Evolutionary conservation across 2,329 filamentous ascomycete species (phyloP).

Genomic region (Furcasterigmium sp.): DNA sequence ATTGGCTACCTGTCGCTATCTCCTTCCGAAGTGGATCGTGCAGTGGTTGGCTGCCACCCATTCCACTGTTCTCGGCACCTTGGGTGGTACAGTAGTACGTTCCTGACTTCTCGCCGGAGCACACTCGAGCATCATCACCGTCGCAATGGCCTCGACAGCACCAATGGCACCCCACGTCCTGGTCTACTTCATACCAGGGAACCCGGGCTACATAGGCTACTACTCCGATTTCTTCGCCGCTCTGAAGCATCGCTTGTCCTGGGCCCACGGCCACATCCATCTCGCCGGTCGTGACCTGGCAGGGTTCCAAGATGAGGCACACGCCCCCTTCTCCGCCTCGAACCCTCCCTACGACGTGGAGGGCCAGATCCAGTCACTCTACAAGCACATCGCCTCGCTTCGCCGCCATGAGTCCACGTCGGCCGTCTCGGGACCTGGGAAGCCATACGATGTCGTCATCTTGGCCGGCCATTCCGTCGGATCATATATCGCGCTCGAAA

Average conservation of each 20-base stretch:
- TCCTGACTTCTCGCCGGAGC: too few relatives aligned
- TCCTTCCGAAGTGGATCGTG: too few relatives aligned
- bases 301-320: constrained; percentile 52
- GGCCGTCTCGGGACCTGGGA: constrained; percentile 16
- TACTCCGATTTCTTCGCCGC: constrained; percentile 61
- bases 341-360: constrained; percentile 46
- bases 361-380: constrained; percentile 39
- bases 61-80: too few relatives aligned
- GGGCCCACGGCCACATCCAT: constrained; percentile 35
- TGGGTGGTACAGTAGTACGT: too few relatives aligned
- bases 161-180: constrained; percentile 31
- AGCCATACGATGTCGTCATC: constrained; percentile 52
- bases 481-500: constrained; percentile 64
- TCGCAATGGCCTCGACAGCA: background rate
- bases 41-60: too few relatives aligned
- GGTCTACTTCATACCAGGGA: constrained; percentile 70
- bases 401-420: background rate
- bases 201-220: constrained; percentile 71
- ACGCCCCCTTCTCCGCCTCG: constrained; percentile 34
- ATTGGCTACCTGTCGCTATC: too few relatives aligned
- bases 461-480: constrained; percentile 73
- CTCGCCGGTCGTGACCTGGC: constrained; percentile 53
- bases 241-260: constrained; percentile 20
- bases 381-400: background rate
- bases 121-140: too few relatives aligned